phyloP scores from a whole-genome alignment of 352 stramenopile genomes.

The Pythium rishiriense region DNA sequence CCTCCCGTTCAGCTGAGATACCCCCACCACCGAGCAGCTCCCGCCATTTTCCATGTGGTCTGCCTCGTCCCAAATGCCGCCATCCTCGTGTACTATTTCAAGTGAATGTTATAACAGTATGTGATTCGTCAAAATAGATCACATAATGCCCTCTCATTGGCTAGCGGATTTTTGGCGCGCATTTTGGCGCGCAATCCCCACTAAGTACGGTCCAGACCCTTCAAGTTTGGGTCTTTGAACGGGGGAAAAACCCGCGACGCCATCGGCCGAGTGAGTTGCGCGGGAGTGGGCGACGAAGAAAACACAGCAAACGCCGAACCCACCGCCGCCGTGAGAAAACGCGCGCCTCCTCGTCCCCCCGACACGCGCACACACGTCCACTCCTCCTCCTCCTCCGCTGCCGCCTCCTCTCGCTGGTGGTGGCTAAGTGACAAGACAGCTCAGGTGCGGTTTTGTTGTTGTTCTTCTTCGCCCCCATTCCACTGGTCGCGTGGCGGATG shows the following conservation, averaged over 20 bases:
- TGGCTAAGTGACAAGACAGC: too few relatives aligned
- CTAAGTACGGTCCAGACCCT: conserved; percentile 21
- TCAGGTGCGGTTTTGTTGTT: neutral
- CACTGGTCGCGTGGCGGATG: too few relatives aligned
- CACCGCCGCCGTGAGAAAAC: neutral
- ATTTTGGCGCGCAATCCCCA: conserved; percentile 20
- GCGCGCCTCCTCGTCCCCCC: neutral
- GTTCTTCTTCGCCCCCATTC: too few relatives aligned
- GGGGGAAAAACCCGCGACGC: conserved; percentile 10
- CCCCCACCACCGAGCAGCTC: neutral
- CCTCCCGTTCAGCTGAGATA: neutral
- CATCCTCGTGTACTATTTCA: conserved; percentile 10
- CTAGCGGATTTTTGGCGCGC: conserved; percentile 7
- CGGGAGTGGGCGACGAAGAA: conserved; percentile 1
- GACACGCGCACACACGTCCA: too few relatives aligned
- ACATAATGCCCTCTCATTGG: neutral
- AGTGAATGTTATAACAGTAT: neutral
- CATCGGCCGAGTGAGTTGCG: conserved; percentile 4
- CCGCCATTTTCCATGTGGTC: conserved; percentile 9
- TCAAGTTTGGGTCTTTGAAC: conserved; percentile 28
- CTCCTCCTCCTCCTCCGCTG: too few relatives aligned
- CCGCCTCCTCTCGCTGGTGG: too few relatives aligned
- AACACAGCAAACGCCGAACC: too few relatives aligned
- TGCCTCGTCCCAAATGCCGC: conserved; percentile 17
- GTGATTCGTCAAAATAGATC: conserved; percentile 4